Evolutionary conservation across 495 filamentous ascomycete species (phyloP).

Genomic region (Peziza echinospora): DNA sequence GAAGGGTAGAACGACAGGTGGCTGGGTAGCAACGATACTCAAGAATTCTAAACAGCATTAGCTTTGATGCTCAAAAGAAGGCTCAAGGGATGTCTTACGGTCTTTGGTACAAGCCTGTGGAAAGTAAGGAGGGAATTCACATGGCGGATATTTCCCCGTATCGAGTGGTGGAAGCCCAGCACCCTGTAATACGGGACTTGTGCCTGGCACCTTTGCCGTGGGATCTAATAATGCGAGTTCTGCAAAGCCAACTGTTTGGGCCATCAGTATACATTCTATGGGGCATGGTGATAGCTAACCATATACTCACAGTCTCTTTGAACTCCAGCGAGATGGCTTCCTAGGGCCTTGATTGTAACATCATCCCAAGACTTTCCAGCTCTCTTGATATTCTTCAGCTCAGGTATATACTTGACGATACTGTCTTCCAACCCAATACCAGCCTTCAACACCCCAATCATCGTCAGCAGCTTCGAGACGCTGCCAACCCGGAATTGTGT

Average conservation of each 20-base stretch:
- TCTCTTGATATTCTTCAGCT: not conserved
- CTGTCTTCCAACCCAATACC: not conserved
- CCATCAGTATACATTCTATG: too few species aligned
- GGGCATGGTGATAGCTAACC: too few species aligned
- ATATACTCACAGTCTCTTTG: not conserved
- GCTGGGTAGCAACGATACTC: not conserved
- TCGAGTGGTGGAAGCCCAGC: not conserved
- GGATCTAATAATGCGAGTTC: too few species aligned
- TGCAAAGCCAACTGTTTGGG: not conserved
- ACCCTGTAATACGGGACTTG: not conserved
- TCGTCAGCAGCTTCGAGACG: not conserved
- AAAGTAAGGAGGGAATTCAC: not conserved
- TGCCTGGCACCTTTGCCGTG: too few species aligned
- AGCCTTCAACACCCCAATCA: not conserved
- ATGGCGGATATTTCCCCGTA: not conserved
- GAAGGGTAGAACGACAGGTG: not conserved
- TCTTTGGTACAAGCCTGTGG: not conserved
- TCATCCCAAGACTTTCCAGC: not conserved
- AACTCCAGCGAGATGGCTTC: not conserved
- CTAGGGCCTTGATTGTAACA: not conserved
- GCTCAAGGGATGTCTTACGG: too few species aligned
- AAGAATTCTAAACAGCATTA: not conserved
- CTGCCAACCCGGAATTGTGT: not conserved
- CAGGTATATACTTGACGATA: not conserved
- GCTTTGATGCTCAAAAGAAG: too few species aligned